Percentiles rank a stretch among this genome's conserved stretches.
Conservation (phyloP, 768 basidiomycete genomes). For the Podaxis sp. region DNA sequence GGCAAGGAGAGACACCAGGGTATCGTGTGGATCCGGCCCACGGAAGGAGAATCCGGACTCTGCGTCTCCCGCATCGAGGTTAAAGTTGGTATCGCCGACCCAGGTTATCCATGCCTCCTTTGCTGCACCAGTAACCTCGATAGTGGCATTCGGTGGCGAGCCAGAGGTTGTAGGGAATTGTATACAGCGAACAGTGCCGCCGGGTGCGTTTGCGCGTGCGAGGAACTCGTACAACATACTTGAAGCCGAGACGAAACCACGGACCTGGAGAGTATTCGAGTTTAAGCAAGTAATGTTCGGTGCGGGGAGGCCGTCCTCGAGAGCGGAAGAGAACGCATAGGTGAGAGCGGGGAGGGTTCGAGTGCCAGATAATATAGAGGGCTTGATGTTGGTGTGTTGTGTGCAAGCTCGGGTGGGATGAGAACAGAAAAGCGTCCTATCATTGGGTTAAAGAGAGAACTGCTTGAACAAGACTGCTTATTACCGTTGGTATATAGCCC, state of each 20-base stretch:
- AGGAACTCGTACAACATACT: conserved; percentile 74
- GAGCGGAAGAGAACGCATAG: conserved; percentile 45
- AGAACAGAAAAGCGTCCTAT: conserved; percentile 62
- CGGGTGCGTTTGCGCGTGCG: conserved; percentile 38
- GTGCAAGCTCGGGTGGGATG: conserved; percentile 61
- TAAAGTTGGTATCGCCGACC: conserved; percentile 74
- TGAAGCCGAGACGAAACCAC: conserved; percentile 46
- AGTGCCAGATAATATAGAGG: not conserved
- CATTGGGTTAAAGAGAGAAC: conserved; percentile 24
- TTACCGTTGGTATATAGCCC: conserved; percentile 50
- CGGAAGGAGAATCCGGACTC: conserved; percentile 60
- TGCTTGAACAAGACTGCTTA: not conserved
- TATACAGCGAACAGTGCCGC: conserved; percentile 28
- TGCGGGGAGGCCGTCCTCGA: conserved; percentile 48
- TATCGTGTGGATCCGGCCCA: conserved; percentile 57
- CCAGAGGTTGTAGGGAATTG: conserved; percentile 31
- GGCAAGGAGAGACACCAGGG: conserved; percentile 3
- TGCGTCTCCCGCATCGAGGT: conserved; percentile 58
- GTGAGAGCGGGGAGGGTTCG: conserved; percentile 31
- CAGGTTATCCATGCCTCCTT: conserved; percentile 66
- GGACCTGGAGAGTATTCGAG: conserved; percentile 52
- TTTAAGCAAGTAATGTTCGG: conserved; percentile 65
- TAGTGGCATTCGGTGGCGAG: conserved; percentile 40
- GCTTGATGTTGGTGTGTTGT: conserved; percentile 44
- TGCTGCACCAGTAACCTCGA: conserved; percentile 43